These are phyloP conservation scores for Dacryopinax primogenitus DNA, from an alignment of 768 basidiomycete genomes.

Conservation along the genomic window DNA sequence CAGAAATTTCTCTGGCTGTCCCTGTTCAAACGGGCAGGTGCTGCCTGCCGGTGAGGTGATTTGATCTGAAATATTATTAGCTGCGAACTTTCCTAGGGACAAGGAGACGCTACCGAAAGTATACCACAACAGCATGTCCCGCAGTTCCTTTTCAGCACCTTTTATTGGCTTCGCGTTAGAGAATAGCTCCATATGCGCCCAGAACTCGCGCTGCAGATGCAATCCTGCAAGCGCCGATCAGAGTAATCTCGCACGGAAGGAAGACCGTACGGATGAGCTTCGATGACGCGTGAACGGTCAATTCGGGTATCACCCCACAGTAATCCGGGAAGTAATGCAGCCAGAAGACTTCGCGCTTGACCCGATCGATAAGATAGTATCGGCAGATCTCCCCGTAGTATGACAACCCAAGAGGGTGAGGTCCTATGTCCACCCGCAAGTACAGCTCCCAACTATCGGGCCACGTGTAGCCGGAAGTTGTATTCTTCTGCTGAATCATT, in stretches of 20 bases:
- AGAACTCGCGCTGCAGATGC: neutral
- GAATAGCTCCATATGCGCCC: neutral
- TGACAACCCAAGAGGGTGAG: neutral
- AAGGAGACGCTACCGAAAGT: neutral
- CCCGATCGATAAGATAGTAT: neutral
- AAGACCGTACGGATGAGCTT: neutral
- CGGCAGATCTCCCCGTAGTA: neutral
- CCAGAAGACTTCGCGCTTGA: neutral
- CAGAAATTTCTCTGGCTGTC: neutral
- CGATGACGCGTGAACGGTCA: neutral
- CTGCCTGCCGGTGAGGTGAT: neutral
- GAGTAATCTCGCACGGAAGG: neutral
- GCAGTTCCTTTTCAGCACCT: neutral
- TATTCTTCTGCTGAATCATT: neutral
- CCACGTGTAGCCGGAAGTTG: neutral
- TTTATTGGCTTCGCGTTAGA: neutral
- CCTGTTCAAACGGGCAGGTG: neutral
- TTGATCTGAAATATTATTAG: too few relatives aligned
- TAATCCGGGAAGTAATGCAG: neutral
- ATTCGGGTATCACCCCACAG: neutral
- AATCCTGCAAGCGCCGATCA: neutral
- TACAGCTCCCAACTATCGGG: neutral
- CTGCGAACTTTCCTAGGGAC: too few relatives aligned
- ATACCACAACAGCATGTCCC: neutral
- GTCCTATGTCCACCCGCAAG: neutral